phyloP scores from a whole-genome alignment of 192 early-diverging fungal species.

The Coemansia aciculifera region DNA sequence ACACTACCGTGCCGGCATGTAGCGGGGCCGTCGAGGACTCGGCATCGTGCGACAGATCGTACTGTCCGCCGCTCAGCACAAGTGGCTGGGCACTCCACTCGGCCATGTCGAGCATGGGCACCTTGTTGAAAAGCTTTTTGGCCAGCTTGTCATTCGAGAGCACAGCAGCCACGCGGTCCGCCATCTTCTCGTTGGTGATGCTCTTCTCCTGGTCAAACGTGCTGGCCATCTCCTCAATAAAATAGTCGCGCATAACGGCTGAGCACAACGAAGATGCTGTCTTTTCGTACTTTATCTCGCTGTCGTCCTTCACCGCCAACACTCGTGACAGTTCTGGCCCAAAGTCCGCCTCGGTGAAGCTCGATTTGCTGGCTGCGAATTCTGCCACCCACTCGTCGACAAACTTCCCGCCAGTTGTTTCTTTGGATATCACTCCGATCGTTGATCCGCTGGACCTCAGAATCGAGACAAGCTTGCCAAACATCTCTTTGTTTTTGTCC shows the following conservation, averaged over 20 bases:
- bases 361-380: constrained; percentile 50
- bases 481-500: constrained; percentile 64
- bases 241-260: constrained; percentile 79
- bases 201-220: constrained; percentile 87
- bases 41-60: constrained; percentile 82
- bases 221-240: constrained; percentile 80
- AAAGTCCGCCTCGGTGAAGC: constrained; percentile 73
- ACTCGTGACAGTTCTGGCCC: constrained; percentile 65
- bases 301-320: constrained; percentile 89
- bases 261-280: constrained; percentile 74
- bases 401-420: constrained; percentile 73
- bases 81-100: constrained; percentile 95
- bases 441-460: constrained; percentile 38
- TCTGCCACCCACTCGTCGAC: constrained; percentile 77
- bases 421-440: constrained; percentile 78
- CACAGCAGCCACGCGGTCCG: constrained; percentile 69
- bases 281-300: constrained; percentile 73
- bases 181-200: constrained; percentile 80
- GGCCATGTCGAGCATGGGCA: constrained; percentile 68
- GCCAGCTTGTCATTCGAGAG: constrained; percentile 68
- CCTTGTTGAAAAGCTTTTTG: constrained; percentile 65
- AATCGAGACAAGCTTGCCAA: constrained; percentile 59
- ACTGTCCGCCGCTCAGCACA: constrained; percentile 94
- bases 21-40: constrained; percentile 70
- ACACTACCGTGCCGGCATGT: constrained; percentile 88